Evolutionary conservation across 805 yeast species (phyloP).

Genomic region (Monosporozyma aerobia): DNA sequence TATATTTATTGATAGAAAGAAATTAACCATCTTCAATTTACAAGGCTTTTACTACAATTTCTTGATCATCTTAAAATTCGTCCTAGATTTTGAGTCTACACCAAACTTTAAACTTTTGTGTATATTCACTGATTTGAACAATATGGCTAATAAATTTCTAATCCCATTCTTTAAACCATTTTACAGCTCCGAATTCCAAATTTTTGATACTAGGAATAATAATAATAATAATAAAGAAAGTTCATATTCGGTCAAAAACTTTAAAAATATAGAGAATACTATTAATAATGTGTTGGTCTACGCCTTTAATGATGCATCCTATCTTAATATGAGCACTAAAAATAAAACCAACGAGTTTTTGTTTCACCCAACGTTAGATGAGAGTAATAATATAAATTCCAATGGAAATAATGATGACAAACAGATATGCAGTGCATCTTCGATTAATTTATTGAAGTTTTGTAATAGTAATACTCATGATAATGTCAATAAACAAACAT

Average conservation of each 20-base stretch:
- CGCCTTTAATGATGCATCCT: constrained; percentile 28
- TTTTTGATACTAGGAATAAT: constrained; percentile 8
- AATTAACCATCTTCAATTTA: constrained; percentile 22
- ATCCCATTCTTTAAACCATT: constrained; percentile 12
- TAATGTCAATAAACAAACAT: constrained; percentile 14
- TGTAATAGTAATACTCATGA: constrained; percentile 2
- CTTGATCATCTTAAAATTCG: constrained; percentile 22
- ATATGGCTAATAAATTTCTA: constrained; percentile 20
- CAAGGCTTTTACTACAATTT: constrained; percentile 27
- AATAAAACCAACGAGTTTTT: constrained; percentile 8
- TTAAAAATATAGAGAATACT: constrained; percentile 19
- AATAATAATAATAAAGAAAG: background rate
- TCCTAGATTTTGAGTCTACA: constrained; percentile 26
- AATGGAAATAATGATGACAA: background rate
- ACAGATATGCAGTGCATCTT: constrained; percentile 7
- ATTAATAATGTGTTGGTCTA: constrained; percentile 26
- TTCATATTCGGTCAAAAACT: constrained; percentile 12
- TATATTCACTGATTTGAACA: constrained; percentile 25
- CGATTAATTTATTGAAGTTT: constrained; percentile 7
- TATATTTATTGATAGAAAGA: constrained; percentile 14
- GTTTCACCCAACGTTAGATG: background rate
- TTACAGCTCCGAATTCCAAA: constrained; percentile 1
- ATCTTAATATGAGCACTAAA: constrained; percentile 24
- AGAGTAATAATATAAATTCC: background rate
- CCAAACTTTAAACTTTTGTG: constrained; percentile 28